A percentile compares a stretch with the other conserved stretches of the same genome.
Evolutionary conservation across 2,329 filamentous ascomycete genomes (phyloP).

Genomic region (Pseudocercospora vitis): DNA sequence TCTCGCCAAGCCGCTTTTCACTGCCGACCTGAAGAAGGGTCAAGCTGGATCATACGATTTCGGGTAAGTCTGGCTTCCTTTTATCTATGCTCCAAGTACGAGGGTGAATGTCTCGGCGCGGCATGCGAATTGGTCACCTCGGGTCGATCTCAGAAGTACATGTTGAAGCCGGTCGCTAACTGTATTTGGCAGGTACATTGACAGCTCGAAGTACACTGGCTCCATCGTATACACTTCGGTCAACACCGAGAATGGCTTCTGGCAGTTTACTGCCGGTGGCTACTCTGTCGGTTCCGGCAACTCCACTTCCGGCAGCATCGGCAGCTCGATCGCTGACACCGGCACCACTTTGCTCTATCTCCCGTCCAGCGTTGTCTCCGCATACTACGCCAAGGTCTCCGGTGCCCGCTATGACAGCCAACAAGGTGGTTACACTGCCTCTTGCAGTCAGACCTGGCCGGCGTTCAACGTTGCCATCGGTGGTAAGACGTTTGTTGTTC

Average conservation of each 20-base stretch:
- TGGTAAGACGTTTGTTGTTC: conserved; percentile 51
- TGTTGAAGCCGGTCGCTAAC: conserved; percentile 40
- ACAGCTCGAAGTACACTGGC: conserved; percentile 58
- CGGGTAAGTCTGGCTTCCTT: conserved; percentile 48
- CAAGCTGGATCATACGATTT: conserved; percentile 57
- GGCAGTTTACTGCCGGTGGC: conserved; percentile 59
- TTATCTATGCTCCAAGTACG: not conserved
- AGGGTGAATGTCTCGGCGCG: not conserved
- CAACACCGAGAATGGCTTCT: conserved; percentile 61
- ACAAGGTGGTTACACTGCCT: conserved; percentile 58
- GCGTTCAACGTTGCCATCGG: conserved; percentile 55
- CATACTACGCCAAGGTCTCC: conserved; percentile 61
- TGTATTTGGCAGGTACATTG: conserved; percentile 47
- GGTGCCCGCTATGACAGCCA: conserved; percentile 51
- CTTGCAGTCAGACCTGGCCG: conserved; percentile 54
- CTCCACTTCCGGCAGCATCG: conserved; percentile 45
- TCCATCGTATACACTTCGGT: conserved; percentile 57
- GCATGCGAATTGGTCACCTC: not conserved
- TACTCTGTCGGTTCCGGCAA: conserved; percentile 54
- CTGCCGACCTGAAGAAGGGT: conserved; percentile 57
- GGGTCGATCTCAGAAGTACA: conserved; percentile 5
- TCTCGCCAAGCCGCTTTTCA: conserved; percentile 57
- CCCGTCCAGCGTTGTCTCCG: conserved; percentile 53
- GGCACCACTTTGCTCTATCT: conserved; percentile 67
- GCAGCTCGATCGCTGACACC: conserved; percentile 66